These are phyloP conservation scores for Stentor roeselii DNA, from an alignment of 73 alveolate species.

Conservation along the genomic window DNA sequence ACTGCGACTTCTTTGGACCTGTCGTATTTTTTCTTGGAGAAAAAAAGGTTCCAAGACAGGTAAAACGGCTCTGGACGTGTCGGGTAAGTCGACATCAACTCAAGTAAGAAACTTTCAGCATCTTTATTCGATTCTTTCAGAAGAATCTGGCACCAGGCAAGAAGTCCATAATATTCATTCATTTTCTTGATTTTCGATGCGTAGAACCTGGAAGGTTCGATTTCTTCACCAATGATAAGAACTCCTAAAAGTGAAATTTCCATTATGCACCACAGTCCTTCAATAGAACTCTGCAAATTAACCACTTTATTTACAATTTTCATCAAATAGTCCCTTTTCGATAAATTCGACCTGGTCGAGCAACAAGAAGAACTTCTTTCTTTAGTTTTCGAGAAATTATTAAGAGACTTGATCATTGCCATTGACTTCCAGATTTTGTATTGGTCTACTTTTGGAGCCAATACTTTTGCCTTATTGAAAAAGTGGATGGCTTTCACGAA, in stretches of 20 bases:
- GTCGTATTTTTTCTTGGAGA: neutral
- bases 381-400: neutral
- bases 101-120: neutral
- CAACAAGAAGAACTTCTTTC: neutral
- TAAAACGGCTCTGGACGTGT: neutral
- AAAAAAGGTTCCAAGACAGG: neutral
- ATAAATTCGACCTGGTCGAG: neutral
- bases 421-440: neutral
- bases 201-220: neutral
- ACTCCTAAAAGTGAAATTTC: neutral
- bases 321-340: neutral
- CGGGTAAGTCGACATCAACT: neutral
- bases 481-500: neutral
- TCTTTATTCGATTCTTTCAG: neutral
- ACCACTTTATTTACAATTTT: neutral
- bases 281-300: neutral
- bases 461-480: too few relatives aligned
- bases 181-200: constrained; percentile 1
- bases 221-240: neutral
- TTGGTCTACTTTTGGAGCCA: neutral
- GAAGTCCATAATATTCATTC: neutral
- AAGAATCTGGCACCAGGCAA: neutral
- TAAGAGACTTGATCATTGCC: neutral
- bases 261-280: constrained; percentile 23
- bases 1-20: constrained; percentile 12